A percentile compares a stretch with the other conserved stretches of the same genome.
These are phyloP conservation scores for Aristolochia fimbriata DNA, from an alignment of 164 flowering plant species.

Conservation along the genomic window DNA sequence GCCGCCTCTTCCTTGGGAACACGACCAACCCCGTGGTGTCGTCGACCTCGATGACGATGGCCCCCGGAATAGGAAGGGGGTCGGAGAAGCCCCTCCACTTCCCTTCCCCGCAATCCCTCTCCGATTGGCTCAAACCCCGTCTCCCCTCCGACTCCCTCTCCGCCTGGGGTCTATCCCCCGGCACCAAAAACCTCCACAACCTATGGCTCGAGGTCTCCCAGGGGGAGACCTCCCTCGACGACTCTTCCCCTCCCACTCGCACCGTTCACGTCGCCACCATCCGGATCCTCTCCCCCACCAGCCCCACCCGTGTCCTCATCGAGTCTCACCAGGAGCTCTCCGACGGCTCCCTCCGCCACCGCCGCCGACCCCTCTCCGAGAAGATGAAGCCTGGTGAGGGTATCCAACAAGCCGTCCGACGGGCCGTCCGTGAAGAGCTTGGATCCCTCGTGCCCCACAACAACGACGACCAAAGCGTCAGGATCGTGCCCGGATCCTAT, in stretches of 20 bases:
- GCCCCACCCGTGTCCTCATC: constrained; percentile 22
- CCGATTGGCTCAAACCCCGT: constrained; percentile 77
- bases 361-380: constrained; percentile 75
- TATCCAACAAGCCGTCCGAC: constrained; percentile 38
- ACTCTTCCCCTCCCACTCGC: constrained; percentile 65
- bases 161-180: constrained; percentile 80
- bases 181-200: constrained; percentile 90
- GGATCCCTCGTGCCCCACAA: constrained; percentile 33
- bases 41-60: constrained; percentile 14
- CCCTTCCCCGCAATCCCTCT: constrained; percentile 64
- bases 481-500: constrained; percentile 52
- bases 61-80: too few species aligned
- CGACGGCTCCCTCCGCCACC: constrained; percentile 48
- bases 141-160: constrained; percentile 58
- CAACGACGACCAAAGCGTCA: constrained; percentile 21
- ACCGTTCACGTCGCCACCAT: constrained; percentile 62
- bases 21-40: constrained; percentile 10
- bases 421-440: constrained; percentile 80
- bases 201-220: constrained; percentile 85
- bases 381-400: constrained; percentile 85
- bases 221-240: constrained; percentile 66
- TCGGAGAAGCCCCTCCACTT: constrained; percentile 22
- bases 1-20: constrained; percentile 13
- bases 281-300: constrained; percentile 24
- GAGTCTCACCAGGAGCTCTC: constrained; percentile 79